Percentiles rank a stretch among this genome's conserved stretches.
These are phyloP conservation scores for Hypoxylon sp. DNA, from an alignment of 2,329 filamentous ascomycete genomes.

Conservation along the genomic window DNA sequence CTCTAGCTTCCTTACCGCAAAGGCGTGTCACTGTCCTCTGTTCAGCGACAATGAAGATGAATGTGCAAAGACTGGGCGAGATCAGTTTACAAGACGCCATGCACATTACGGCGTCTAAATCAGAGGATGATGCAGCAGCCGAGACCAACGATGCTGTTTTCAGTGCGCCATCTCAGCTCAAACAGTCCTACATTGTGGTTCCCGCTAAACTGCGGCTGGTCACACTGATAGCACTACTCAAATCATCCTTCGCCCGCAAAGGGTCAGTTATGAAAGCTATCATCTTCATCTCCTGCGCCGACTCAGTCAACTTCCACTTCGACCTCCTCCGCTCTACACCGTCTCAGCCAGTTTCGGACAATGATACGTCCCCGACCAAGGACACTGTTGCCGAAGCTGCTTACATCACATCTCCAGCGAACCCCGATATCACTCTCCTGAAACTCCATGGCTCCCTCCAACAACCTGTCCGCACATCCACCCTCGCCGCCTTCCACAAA, in stretches of 20 bases:
- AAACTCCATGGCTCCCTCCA: conserved; percentile 93
- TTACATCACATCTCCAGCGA: conserved; percentile 81
- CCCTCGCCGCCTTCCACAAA: conserved; percentile 83
- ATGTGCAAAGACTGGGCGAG: conserved; percentile 92
- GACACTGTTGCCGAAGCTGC: conserved; percentile 78
- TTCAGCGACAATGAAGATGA: conserved; percentile 98
- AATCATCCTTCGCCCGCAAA: conserved; percentile 87
- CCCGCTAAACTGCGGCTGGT: conserved; percentile 93
- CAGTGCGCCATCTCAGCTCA: conserved; percentile 90
- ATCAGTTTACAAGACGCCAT: conserved; percentile 95
- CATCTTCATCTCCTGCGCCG: conserved; percentile 95
- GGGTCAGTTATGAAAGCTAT: conserved; percentile 97
- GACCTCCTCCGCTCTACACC: conserved; percentile 75
- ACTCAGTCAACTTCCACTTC: conserved; percentile 97
- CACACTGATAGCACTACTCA: conserved; percentile 85
- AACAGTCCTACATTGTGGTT: conserved; percentile 90
- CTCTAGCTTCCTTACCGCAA: conserved; percentile 76
- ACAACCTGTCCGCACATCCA: conserved; percentile 88
- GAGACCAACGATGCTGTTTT: conserved; percentile 72
- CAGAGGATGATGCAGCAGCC: conserved; percentile 61
- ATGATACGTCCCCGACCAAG: conserved; percentile 58
- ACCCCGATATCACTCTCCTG: conserved; percentile 81
- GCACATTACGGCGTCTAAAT: conserved; percentile 80
- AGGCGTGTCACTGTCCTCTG: conserved; percentile 90
- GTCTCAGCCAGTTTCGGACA: conserved; percentile 43